Conservation (phyloP, 306 rosid species). For the Cicer cuneatum region DNA sequence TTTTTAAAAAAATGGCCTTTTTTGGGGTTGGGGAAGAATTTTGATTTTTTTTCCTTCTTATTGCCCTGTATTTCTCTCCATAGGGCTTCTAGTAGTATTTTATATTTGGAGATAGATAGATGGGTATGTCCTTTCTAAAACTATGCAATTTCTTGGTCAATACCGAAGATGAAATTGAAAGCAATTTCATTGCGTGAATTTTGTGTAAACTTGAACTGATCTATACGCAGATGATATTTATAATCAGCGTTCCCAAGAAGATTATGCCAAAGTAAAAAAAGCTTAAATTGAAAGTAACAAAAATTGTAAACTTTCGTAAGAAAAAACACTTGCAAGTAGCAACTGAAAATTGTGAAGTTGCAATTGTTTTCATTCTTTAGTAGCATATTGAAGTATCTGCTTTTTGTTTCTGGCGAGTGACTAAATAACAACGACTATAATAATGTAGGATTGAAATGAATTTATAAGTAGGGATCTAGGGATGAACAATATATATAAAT, state of each 20-base stretch:
- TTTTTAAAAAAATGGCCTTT: too few species aligned
- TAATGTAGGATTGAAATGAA: neutral
- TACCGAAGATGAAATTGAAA: neutral
- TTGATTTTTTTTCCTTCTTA: neutral
- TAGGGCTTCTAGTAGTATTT: neutral
- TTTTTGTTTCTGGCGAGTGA: neutral
- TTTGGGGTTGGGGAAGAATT: neutral
- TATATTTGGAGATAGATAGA: neutral
- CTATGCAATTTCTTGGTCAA: neutral
- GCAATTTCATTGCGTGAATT: neutral
- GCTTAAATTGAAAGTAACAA: neutral
- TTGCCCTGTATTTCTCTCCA: neutral
- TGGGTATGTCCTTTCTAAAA: neutral
- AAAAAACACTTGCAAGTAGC: neutral
- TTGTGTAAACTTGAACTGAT: neutral
- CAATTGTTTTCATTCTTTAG: neutral
- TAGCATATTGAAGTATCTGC: neutral
- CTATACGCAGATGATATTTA: neutral
- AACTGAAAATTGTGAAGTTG: neutral
- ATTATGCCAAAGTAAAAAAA: neutral
- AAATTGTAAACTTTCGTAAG: neutral
- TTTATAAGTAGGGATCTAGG: neutral
- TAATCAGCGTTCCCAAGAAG: neutral
- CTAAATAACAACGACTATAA: neutral
- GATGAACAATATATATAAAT: neutral